phyloP scores from a whole-genome alignment of 2,329 filamentous ascomycete genomes.

The Ascosphaera pollenicola region DNA sequence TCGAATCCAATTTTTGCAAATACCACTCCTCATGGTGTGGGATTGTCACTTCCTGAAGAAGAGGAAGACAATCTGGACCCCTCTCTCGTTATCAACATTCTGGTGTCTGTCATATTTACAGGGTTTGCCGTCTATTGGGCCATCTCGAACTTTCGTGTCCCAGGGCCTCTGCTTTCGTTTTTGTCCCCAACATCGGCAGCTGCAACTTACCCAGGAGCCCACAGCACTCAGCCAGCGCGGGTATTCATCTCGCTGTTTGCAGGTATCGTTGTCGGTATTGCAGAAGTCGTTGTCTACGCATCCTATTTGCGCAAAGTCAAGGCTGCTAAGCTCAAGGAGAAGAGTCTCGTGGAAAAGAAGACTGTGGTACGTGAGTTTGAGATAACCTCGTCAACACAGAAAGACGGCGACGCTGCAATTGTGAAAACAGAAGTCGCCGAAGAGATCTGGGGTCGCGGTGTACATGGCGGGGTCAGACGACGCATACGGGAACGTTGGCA shows the following conservation, averaged over 20 bases:
- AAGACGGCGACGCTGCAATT: conserved; percentile 1
- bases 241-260: conserved; percentile 20
- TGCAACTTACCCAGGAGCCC: conserved; percentile 4
- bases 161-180: conserved; percentile 9
- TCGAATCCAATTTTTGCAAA: not conserved
- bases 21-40: not conserved
- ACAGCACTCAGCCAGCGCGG: conserved; percentile 14
- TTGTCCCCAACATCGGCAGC: conserved; percentile 4
- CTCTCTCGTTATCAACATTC: conserved; percentile 63
- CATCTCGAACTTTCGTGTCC: conserved; percentile 16
- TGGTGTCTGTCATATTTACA: conserved; percentile 63
- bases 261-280: conserved; percentile 22
- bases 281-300: conserved; percentile 25
- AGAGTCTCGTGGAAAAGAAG: conserved; percentile 18
- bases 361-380: conserved; percentile 7
- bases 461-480: conserved; percentile 19
- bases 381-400: conserved; percentile 1
- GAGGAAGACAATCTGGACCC: conserved; percentile 18
- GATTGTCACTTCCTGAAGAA: not conserved
- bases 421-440: conserved; percentile 9
- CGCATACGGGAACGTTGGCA: conserved; percentile 19
- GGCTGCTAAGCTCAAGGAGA: conserved; percentile 17
- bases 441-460: conserved; percentile 20
- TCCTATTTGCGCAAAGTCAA: conserved; percentile 24
- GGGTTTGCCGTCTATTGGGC: conserved; percentile 25